Percentiles rank a stretch among this genome's conserved stretches.
Conservation (phyloP, 2,329 filamentous ascomycete genomes). For the Colletotrichum agaves region DNA sequence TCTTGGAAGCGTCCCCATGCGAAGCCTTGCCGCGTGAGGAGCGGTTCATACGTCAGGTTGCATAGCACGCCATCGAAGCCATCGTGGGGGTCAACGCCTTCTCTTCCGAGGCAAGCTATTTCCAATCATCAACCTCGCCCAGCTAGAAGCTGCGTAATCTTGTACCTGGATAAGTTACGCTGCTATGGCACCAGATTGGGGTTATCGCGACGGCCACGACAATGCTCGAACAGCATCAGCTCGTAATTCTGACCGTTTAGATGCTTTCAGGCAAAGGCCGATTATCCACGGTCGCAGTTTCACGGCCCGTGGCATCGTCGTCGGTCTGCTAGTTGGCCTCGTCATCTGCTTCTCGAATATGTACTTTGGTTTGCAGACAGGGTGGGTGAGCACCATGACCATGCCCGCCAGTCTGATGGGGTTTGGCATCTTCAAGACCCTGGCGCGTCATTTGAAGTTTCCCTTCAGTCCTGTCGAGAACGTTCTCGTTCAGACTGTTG, state of each 20-base stretch:
- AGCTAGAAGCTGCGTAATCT: background rate
- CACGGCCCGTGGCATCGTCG: slow-evolving; percentile 81
- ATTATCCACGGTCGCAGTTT: slow-evolving; percentile 72
- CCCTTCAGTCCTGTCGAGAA: slow-evolving; percentile 97
- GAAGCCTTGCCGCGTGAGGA: background rate
- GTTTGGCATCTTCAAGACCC: slow-evolving; percentile 89
- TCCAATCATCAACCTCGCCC: background rate
- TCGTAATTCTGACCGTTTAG: background rate
- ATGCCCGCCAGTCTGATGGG: slow-evolving; percentile 96
- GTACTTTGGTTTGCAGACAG: slow-evolving; percentile 96
- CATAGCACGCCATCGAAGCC: background rate
- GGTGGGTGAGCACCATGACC: slow-evolving; percentile 81
- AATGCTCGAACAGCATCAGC: background rate
- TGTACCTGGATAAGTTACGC: background rate
- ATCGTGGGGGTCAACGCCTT: too few species aligned
- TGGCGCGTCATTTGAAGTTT: slow-evolving; percentile 76
- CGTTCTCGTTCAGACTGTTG: slow-evolving; percentile 94
- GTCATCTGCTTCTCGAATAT: slow-evolving; percentile 97
- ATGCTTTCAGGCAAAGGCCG: slow-evolving; percentile 2
- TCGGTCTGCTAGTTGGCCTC: slow-evolving; percentile 85
- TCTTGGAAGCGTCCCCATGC: background rate
- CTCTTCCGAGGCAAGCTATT: too few species aligned
- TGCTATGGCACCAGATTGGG: slow-evolving; percentile 29
- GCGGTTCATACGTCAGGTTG: background rate
- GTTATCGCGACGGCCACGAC: background rate